Evolutionary conservation across 1,284 basidiomycete species (phyloP), one percentile per base, ranked within the genome.

Genomic region (Malassezia japonica): DNA sequence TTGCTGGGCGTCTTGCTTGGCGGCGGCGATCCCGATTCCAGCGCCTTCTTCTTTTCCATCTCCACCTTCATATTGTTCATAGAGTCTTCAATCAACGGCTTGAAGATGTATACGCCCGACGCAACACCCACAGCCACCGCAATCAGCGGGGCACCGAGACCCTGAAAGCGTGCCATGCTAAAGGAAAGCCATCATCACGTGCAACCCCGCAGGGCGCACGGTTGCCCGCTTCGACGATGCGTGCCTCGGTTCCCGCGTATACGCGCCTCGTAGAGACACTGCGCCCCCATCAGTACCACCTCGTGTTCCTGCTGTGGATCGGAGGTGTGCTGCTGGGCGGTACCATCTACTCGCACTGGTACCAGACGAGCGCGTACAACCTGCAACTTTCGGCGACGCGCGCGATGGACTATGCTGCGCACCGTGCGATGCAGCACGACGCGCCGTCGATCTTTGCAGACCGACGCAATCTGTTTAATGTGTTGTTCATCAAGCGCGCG

Each of bases 401-500:
- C 8, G 40, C 33, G 12, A 23, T 37, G 24, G 51, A 54, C 32
- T 39, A 38, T 35, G 18, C 21, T 2, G 32, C 45, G 10, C 38
- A 33, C 24, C 10, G 28, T 16, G 24, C 41, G 12, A 34, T 54
- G 36, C 38, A 46, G 23, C 12, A 9, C 18, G 12, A 28, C 21
- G 40, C 20, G 13, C 51, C 46, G 7, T 36, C 31, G 18, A 12
- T 37, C 6, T 33, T 29, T n/a, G 46, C 46, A 13, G 51, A 79
- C 59, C 89, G 92, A 73, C 75, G 78, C 53, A 95, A 94, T 71
- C 52, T 80, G 4, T 78, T 95, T 68, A 96, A 96, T 67, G 79
- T 81, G 50, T 76, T 82, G 62, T 91, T 94, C 75, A 87, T 92
- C 67, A 96, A 96, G 76, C 79, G 80, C 45, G 82, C 85, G 7